A percentile compares a stretch with the other conserved stretches of the same genome.
Conservation (phyloP, 2,329 filamentous ascomycete genomes). For the Claviceps sorghi region DNA sequence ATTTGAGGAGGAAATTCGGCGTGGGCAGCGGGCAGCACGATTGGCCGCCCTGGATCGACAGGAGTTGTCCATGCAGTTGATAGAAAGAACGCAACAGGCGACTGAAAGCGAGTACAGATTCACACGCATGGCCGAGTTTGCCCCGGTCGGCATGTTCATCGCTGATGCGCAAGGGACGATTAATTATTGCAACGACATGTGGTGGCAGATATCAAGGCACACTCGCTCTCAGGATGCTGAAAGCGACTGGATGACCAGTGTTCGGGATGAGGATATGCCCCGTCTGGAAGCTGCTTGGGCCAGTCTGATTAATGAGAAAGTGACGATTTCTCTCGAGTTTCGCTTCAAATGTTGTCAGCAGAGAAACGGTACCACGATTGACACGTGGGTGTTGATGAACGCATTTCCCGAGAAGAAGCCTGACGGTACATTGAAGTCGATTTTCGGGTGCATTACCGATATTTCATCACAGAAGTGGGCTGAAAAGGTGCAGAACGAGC, state of each 20-base stretch:
- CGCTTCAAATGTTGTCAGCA: conserved; percentile 57
- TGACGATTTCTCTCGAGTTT: conserved; percentile 56
- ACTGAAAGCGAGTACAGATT: conserved; percentile 62
- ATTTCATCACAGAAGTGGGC: conserved; percentile 78
- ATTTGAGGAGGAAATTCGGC: conserved; percentile 69
- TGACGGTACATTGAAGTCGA: conserved; percentile 51
- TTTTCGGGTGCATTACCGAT: conserved; percentile 71
- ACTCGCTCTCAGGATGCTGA: conserved; percentile 42
- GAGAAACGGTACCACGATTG: conserved; percentile 42
- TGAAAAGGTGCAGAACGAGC: conserved; percentile 62
- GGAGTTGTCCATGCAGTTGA: conserved; percentile 61
- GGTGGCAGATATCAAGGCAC: conserved; percentile 56
- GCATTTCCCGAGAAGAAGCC: conserved; percentile 58
- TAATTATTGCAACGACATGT: conserved; percentile 71
- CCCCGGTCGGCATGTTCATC: conserved; percentile 74
- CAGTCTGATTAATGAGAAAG: conserved; percentile 44
- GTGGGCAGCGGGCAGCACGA: conserved; percentile 58
- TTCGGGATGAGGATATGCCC: conserved; percentile 50
- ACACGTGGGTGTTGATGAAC: conserved; percentile 66
- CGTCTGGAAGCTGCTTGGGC: conserved; percentile 47
- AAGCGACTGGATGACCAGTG: conserved; percentile 57
- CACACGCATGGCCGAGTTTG: conserved; percentile 71
- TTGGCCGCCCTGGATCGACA: conserved; percentile 64
- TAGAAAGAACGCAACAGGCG: conserved; percentile 46
- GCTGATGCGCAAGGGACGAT: conserved; percentile 57